Evolutionary conservation across 2,329 filamentous ascomycete genomes (phyloP).

Genomic region (Alternaria longipes): DNA sequence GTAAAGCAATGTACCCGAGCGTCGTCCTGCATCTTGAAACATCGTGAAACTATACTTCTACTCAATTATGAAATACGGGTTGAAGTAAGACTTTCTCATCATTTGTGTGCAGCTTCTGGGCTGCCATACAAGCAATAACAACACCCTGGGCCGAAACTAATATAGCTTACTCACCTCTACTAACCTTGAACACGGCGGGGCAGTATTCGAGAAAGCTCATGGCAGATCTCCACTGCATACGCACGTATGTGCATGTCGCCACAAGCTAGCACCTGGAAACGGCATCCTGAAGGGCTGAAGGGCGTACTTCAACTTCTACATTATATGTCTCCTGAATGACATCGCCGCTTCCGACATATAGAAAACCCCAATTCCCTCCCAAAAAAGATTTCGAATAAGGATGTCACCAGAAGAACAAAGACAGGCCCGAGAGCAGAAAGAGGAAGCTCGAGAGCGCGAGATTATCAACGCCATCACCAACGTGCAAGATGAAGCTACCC

Average conservation of each 20-base stretch:
- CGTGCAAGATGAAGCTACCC: conserved; percentile 6
- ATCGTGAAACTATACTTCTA: neutral
- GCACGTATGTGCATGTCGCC: neutral
- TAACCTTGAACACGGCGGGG: neutral
- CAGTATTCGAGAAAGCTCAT: neutral
- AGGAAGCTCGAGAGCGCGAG: neutral
- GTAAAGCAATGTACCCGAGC: neutral
- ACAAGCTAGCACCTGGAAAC: neutral
- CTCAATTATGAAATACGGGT: neutral
- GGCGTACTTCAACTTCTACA: conserved; percentile 2
- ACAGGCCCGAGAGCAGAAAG: neutral
- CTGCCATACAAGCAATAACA: neutral
- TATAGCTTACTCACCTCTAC: neutral
- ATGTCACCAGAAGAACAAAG: neutral
- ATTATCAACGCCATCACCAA: neutral
- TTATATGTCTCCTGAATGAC: neutral
- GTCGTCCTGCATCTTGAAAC: conserved; percentile 12
- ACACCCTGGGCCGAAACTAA: neutral
- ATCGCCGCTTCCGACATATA: neutral
- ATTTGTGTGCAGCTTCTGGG: neutral
- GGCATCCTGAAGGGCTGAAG: conserved; percentile 8
- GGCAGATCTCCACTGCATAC: neutral
- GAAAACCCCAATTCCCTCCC: neutral
- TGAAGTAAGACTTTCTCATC: neutral
- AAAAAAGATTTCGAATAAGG: neutral